A percentile compares a stretch with the other conserved stretches of the same genome.
phyloP scores from a whole-genome alignment of 2,329 filamentous ascomycete genomes.

The Pyrenophora tritici-repentis region DNA sequence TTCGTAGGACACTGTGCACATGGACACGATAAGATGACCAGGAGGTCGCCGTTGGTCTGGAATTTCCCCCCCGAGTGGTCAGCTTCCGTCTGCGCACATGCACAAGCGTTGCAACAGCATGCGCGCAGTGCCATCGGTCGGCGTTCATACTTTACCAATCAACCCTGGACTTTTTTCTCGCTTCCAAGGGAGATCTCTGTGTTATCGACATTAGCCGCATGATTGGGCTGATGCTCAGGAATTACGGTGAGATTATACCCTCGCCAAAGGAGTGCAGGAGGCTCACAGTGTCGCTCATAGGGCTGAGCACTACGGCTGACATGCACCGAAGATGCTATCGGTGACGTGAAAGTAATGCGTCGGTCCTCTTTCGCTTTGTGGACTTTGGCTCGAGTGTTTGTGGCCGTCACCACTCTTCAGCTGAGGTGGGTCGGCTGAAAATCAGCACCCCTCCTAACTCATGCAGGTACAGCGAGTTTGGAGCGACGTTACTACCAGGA shows the following conservation, averaged over 20 bases:
- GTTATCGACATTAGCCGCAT: neutral
- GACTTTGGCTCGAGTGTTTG: slow-evolving; percentile 5
- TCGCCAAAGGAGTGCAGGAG: slow-evolving; percentile 18
- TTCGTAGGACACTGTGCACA: no score
- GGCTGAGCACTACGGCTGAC: slow-evolving; percentile 32
- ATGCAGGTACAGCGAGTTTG: slow-evolving; percentile 10
- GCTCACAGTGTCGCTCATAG: slow-evolving; percentile 20
- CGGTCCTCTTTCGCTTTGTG: neutral
- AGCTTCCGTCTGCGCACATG: no score
- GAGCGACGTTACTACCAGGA: slow-evolving; percentile 9
- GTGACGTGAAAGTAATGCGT: neutral
- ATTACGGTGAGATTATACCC: slow-evolving; percentile 33
- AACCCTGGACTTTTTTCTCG: neutral
- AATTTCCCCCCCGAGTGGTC: no score
- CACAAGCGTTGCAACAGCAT: no score
- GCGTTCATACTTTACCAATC: neutral
- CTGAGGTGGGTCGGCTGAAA: slow-evolving; percentile 13
- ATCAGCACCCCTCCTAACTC: neutral
- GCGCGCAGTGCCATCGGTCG: no score
- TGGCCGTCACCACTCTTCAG: slow-evolving; percentile 23
- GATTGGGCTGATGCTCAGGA: slow-evolving; percentile 4
- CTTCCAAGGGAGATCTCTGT: neutral
- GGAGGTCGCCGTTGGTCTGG: no score
- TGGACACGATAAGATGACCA: no score
- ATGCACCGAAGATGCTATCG: slow-evolving; percentile 1